Percentiles rank a stretch among this genome's conserved stretches.
Evolutionary conservation across 2,329 filamentous ascomycete genomes (phyloP).

Genomic region (Onygenales sp.): DNA sequence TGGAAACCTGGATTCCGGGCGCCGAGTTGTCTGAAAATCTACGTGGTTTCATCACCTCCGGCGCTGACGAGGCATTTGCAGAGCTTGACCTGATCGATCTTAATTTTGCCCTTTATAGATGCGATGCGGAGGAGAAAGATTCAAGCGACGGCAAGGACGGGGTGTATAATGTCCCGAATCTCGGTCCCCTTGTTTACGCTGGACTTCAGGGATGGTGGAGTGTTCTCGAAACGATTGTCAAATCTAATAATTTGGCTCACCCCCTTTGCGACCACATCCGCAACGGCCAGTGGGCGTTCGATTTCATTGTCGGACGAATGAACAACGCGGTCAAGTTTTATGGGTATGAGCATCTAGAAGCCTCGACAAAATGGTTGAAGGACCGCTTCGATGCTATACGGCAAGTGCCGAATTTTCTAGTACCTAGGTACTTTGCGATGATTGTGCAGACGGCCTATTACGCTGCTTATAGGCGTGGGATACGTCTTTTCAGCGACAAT

Average conservation of each 20-base stretch:
- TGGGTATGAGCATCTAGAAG: constrained; percentile 53
- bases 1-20: constrained; percentile 90
- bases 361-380: constrained; percentile 67
- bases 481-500: constrained; percentile 70
- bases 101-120: constrained; percentile 85
- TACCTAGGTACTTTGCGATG: constrained; percentile 88
- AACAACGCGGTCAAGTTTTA: constrained; percentile 59
- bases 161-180: constrained; percentile 75
- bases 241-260: constrained; percentile 83
- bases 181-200: constrained; percentile 82
- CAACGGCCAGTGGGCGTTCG: constrained; percentile 82
- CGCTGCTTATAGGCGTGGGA: constrained; percentile 66
- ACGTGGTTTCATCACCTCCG: constrained; percentile 77
- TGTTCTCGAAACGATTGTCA: constrained; percentile 71
- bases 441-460: constrained; percentile 80
- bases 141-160: constrained; percentile 71
- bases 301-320: constrained; percentile 73
- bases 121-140: constrained; percentile 79
- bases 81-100: constrained; percentile 69
- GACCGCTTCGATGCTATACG: constrained; percentile 80
- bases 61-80: constrained; percentile 67
- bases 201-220: constrained; percentile 99
- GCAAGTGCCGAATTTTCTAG: constrained; percentile 73
- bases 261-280: constrained; percentile 88
- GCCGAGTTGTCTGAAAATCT: constrained; percentile 76